Evolutionary conservation across 352 stramenopile genomes (phyloP), one percentile per base, ranked within the genome.

Genomic region (Phytophthora pluvialis): DNA sequence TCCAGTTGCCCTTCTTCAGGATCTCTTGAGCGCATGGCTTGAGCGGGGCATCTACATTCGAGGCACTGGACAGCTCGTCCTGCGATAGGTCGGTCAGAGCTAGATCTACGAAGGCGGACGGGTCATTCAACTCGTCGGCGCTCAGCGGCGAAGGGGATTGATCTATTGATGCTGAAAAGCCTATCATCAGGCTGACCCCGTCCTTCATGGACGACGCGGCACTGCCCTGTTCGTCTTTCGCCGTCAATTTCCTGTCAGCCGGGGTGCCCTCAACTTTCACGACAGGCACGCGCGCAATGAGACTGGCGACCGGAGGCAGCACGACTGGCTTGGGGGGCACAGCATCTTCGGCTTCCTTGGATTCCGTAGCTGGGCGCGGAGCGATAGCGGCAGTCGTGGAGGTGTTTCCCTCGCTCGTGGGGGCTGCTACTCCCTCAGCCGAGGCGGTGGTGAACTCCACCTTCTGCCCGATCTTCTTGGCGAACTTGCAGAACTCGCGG

Each of bases 401-500:
- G 26, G 3, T 42, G 6, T 9, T 35, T 26, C 29, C 21, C 12
- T 29, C 25, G 13, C 7, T 45, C 38, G 42, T 26, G 25, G 52
- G 15, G 15, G 16, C 12, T 16, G 44, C 26, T 35, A 21, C 12
- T 28, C 49, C 33, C 36, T 11, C 10, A 9, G 38, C 46, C 18
- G 36, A 31, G 7, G 32, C 26, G 8, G 51, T 47, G 7, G 56
- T 49, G 25, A 88, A 71, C 50, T 83, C 74, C 35, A 91, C 70
- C 6, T 61, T 65, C 49, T 94, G 85, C 18, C 75, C 78, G 31
- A 93, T 86, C 44, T 80, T 80, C 35, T 75, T 73, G 47, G 79
- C 80, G 59, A 94, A 92, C 58, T 77, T 80, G 44, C 84, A 59
- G 46, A 91, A 89, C 53, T 91, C 80, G 4, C 67, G 72, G 51